Conservation (phyloP, 768 basidiomycete species). For the Cyclocybe cylindracea region DNA sequence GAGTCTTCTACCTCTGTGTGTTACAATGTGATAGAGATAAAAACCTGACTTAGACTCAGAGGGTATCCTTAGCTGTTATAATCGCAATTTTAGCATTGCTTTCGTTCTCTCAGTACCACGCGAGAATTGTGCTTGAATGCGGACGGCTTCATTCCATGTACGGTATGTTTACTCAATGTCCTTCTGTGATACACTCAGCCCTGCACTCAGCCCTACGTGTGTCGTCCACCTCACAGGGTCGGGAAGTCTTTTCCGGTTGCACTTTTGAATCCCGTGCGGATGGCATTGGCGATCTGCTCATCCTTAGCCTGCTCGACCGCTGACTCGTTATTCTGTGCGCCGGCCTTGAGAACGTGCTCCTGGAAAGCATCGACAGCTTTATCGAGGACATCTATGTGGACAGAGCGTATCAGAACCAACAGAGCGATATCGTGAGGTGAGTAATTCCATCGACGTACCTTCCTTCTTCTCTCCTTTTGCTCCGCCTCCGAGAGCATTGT, state of each 20-base stretch:
- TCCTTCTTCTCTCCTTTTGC: constrained; percentile 14
- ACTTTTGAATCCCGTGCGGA: constrained; percentile 21
- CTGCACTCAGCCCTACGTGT: no score
- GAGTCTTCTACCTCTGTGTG: no score
- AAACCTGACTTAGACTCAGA: no score
- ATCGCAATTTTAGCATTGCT: no score
- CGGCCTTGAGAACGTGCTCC: constrained; percentile 20
- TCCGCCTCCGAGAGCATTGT: constrained; percentile 11
- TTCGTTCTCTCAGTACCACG: no score
- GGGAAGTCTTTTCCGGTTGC: constrained; percentile 24
- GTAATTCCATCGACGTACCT: constrained; percentile 2
- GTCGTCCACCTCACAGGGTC: no score
- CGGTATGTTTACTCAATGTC: no score
- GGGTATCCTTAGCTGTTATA: no score
- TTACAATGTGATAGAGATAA: no score
- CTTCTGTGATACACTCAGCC: no score
- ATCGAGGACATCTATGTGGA: constrained; percentile 10
- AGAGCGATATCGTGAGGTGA: not conserved
- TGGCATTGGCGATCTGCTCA: constrained; percentile 26
- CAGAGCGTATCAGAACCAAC: not conserved
- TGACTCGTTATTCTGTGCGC: constrained; percentile 29
- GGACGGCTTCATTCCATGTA: no score
- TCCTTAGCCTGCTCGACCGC: constrained; percentile 32
- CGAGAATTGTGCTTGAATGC: no score
- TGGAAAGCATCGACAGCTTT: constrained; percentile 19